Conservation (phyloP, 257 asterid genomes). For the Striga asiatica region DNA sequence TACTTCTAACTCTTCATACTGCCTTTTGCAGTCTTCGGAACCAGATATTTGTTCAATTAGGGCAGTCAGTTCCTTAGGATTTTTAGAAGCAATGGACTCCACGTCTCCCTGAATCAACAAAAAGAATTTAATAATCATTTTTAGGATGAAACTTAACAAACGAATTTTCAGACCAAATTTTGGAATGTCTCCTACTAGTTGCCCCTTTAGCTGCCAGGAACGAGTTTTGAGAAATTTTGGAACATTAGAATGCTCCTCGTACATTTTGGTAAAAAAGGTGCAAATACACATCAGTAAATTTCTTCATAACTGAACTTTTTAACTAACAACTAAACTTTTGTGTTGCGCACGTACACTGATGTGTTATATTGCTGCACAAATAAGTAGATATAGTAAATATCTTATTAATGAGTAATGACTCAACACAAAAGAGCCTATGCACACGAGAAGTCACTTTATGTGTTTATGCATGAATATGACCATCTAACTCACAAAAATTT, state of each 20-base stretch:
- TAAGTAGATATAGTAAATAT: not conserved
- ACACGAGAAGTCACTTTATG: not conserved
- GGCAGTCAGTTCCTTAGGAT: constrained; percentile 80
- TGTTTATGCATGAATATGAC: not conserved
- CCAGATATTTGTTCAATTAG: constrained; percentile 95
- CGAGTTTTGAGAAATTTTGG: not conserved
- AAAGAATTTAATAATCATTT: not conserved
- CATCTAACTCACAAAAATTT: not conserved
- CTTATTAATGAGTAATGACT: not conserved
- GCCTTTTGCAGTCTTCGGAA: constrained; percentile 79
- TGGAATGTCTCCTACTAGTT: not conserved
- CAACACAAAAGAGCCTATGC: not conserved
- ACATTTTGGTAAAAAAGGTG: not conserved
- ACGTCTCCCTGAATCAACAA: constrained; percentile 74
- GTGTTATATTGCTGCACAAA: not conserved
- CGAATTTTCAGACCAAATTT: not conserved
- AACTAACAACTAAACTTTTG: not conserved
- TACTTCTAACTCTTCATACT: constrained; percentile 74
- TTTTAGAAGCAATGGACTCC: constrained; percentile 92
- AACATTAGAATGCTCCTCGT: not conserved
- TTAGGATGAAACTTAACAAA: constrained; percentile 3
- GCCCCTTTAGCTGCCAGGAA: not conserved
- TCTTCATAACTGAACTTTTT: constrained; percentile 3
- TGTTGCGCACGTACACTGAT: not conserved
- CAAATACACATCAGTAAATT: not conserved